Percentiles rank a stretch among this genome's conserved stretches.
Evolutionary conservation across 23 red algal species (phyloP).

Genomic region (Cyanidium caldarium): DNA sequence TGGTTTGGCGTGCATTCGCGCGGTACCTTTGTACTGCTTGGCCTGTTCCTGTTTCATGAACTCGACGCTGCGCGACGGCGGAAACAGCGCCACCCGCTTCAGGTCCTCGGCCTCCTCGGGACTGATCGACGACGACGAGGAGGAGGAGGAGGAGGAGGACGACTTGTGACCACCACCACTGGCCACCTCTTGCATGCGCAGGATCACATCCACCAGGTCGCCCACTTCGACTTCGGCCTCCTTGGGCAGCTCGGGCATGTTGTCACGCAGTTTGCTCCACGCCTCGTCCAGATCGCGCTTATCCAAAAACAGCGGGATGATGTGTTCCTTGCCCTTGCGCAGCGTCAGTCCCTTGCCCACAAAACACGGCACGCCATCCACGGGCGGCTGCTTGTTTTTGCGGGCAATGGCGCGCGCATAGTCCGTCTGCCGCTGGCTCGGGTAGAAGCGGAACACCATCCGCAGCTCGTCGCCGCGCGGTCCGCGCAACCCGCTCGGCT

Average conservation of each 20-base stretch:
- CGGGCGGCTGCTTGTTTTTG: conserved; percentile 12
- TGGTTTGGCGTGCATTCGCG: not conserved
- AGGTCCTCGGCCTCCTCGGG: not conserved
- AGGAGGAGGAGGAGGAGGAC: too few relatives aligned
- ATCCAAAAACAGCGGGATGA: conserved; percentile 75
- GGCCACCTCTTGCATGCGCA: conserved; percentile 28
- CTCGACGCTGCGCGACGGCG: not conserved
- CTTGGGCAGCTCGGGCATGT: conserved; percentile 42
- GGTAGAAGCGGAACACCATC: conserved; percentile 94
- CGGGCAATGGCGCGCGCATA: conserved; percentile 44
- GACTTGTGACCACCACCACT: too few relatives aligned
- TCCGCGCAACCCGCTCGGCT: conserved; percentile 57
- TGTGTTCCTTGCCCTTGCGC: conserved; percentile 67
- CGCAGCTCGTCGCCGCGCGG: conserved; percentile 61
- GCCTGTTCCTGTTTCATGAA: not conserved
- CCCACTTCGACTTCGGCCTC: conserved; percentile 34
- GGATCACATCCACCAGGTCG: conserved; percentile 60
- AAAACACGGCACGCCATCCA: conserved; percentile 77
- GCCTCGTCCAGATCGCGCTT: conserved; percentile 84
- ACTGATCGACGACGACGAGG: not conserved
- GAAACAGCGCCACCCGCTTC: not conserved
- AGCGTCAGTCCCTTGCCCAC: conserved; percentile 66
- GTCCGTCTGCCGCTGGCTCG: conserved; percentile 59
- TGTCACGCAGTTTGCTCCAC: conserved; percentile 51
- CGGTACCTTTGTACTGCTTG: conserved; percentile 1